phyloP scores from a whole-genome alignment of 179 eudicot species.

The Silene coronaria region DNA sequence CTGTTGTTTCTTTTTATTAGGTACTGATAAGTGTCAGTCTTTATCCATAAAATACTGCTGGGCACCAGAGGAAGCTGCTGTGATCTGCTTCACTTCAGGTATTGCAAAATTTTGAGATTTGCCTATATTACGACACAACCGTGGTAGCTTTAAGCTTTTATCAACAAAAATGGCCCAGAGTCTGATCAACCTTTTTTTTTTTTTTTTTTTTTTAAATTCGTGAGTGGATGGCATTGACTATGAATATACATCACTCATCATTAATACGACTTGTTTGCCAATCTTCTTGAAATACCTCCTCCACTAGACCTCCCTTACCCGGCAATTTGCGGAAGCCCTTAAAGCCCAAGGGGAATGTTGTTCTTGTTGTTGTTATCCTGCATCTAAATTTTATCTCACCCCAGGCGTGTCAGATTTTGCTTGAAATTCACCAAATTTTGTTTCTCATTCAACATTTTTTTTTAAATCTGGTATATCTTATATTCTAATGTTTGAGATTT shows the following conservation, averaged over 20 bases:
- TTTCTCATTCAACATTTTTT: neutral
- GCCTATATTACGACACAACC: neutral
- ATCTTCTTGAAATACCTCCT: neutral
- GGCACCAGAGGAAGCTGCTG: conserved; percentile 58
- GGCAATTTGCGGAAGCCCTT: too few relatives aligned
- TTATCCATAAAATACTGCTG: conserved; percentile 38
- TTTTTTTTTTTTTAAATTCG: too few relatives aligned
- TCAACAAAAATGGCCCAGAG: neutral
- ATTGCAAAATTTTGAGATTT: conserved; percentile 6
- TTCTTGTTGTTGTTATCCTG: neutral
- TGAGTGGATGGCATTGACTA: neutral
- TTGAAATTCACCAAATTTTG: neutral
- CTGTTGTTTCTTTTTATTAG: conserved; percentile 3
- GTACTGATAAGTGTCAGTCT: conserved; percentile 33
- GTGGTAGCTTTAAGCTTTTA: neutral
- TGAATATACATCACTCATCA: neutral
- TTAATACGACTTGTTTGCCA: neutral
- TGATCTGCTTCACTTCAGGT: conserved; percentile 97
- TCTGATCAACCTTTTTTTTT: neutral
- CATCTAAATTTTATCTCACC: neutral
- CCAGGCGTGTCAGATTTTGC: neutral
- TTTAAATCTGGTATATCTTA: neutral
- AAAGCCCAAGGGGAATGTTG: too few relatives aligned
- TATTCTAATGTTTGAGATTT: conserved; percentile 7
- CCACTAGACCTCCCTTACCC: too few relatives aligned